Conservation (phyloP, 176 grass and related monocot species). For the Zoysia pacifica region DNA sequence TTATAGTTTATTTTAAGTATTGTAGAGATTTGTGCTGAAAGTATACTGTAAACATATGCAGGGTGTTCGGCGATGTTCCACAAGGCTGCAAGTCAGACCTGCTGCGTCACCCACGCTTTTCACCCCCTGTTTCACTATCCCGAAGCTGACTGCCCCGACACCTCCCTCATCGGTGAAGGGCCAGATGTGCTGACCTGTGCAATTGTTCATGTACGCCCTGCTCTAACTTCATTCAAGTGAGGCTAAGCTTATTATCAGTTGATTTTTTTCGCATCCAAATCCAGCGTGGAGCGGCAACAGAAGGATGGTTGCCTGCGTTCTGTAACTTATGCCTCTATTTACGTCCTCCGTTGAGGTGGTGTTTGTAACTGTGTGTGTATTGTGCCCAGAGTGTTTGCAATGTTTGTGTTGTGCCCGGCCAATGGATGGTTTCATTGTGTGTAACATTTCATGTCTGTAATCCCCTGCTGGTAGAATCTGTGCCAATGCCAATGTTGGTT, state of each 20-base stretch:
- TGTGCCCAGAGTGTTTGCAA: background rate
- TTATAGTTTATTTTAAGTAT: background rate
- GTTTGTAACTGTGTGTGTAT: background rate
- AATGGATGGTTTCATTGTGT: background rate
- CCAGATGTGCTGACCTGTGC: constrained; percentile 14
- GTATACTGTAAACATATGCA: background rate
- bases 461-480: background rate
- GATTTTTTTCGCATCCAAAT: background rate
- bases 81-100: constrained; percentile 23
- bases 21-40: background rate
- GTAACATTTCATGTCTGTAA: background rate
- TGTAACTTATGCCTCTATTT: background rate
- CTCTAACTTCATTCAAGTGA: background rate
- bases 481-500: background rate
- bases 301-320: background rate
- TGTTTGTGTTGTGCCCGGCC: background rate
- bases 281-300: background rate
- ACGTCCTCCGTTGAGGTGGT: background rate
- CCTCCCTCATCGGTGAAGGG: background rate
- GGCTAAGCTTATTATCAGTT: constrained; percentile 6
- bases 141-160: constrained; percentile 46
- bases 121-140: constrained; percentile 54
- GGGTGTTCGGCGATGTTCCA: constrained; percentile 30
- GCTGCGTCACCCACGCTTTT: constrained; percentile 44
- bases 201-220: constrained; percentile 23